Evolutionary conservation across 2,329 filamentous ascomycete species (phyloP), one percentile per base, ranked within the genome.

Genomic region (Penicillium polonicum): DNA sequence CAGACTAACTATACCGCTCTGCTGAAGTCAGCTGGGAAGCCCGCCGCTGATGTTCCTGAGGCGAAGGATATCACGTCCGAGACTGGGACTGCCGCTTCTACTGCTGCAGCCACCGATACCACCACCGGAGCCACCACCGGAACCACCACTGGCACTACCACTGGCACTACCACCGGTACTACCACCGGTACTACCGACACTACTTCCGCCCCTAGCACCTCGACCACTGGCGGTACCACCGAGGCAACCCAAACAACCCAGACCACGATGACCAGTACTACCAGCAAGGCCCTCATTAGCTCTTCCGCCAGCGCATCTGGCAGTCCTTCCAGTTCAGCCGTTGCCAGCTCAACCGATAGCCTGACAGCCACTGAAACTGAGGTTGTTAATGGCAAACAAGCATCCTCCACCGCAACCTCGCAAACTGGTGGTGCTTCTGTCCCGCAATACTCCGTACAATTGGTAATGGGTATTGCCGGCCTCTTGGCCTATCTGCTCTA

Each of bases 1-100:
- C 60, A 72, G 46, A 67, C 76, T 70, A 87, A 87, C 76, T 87
- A 85, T 75, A 82, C 79, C 45, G 81, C 78, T 44, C 78, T 78
- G 31, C 77, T 87, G 69, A 66, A 68, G 33, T 68, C 84, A 45
- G 70, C 73, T 36, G 78, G 71, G 41, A 63, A 68, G 55, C 64
- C 55, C 23, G 13, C 7, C 1, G 53, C 50, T 38, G 42, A 63
- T 25, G 33, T 54, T 33, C 44, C 51, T 48, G 13, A 55, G 8
- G 49, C 23, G 19, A 42, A 62, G 42, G 58, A 53, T 23, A 38
- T 44, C 59, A 43, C 55, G 21, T 19, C 57, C 45, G 58, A 45
- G 9, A 46, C 52, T 2, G 41, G 51, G 17, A 54, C 46, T 38
- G 21, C 8, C n/a, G 2, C 49, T 25, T 17, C 49, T 15, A 52